Percentiles rank a stretch among this genome's conserved stretches.
Evolutionary conservation across 306 rosid genomes (phyloP).

Genomic region (Cucurbita ficifolia): DNA sequence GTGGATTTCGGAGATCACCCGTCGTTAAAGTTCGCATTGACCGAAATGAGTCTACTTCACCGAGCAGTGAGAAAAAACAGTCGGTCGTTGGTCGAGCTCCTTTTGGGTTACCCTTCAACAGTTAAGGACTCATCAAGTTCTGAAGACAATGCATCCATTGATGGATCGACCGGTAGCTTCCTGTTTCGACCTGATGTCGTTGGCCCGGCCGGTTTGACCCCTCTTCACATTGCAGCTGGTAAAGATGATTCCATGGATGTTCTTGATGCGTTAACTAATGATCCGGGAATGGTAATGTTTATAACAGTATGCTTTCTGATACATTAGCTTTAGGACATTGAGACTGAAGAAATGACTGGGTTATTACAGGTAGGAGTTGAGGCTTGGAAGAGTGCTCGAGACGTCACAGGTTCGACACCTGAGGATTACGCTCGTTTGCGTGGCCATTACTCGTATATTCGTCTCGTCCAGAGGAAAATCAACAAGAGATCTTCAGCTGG

Average conservation of each 20-base stretch:
- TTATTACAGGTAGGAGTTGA: conserved; percentile 60
- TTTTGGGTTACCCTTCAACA: conserved; percentile 45
- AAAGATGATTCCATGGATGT: conserved; percentile 46
- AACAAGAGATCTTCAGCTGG: conserved; percentile 19
- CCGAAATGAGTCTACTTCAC: conserved; percentile 65
- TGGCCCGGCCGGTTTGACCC: conserved; percentile 77
- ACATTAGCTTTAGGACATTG: background rate
- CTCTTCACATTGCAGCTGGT: conserved; percentile 74
- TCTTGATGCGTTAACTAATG: conserved; percentile 74
- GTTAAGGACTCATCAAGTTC: conserved; percentile 17
- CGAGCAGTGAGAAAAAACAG: conserved; percentile 66
- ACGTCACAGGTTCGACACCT: conserved; percentile 52
- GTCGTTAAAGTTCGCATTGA: conserved; percentile 43
- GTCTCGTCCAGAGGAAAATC: conserved; percentile 46
- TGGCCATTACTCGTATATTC: conserved; percentile 48
- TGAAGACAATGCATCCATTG: conserved; percentile 25
- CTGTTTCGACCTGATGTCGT: conserved; percentile 52
- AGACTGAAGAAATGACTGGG: background rate
- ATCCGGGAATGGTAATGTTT: conserved; percentile 66
- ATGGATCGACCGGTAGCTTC: conserved; percentile 18
- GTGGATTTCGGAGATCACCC: conserved; percentile 46
- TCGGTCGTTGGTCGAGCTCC: conserved; percentile 55
- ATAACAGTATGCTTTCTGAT: background rate
- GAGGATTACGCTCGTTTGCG: conserved; percentile 51
- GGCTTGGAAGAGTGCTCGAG: conserved; percentile 67